Percentiles rank a stretch among this genome's conserved stretches.
phyloP scores from a whole-genome alignment of 179 eudicot genomes.

The Nepenthes alata region DNA sequence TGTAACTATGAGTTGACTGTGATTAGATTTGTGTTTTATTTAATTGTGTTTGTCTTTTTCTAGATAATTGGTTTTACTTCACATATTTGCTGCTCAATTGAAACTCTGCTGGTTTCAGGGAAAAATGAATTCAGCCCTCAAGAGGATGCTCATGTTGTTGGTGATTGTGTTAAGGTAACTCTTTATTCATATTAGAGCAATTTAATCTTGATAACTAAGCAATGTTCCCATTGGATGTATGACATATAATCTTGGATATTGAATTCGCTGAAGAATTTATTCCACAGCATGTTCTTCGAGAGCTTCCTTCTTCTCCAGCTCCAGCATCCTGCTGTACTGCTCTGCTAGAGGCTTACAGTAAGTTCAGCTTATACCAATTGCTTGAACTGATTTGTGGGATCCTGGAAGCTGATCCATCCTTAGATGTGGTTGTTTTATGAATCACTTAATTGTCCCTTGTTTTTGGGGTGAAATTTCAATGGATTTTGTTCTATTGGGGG shows the following conservation, averaged over 20 bases:
- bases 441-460: neutral
- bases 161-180: slow-evolving; percentile 94
- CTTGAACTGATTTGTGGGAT: neutral
- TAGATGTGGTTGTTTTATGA: neutral
- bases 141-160: slow-evolving; percentile 97
- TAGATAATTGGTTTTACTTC: slow-evolving; percentile 1
- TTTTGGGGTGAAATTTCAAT: too few relatives aligned
- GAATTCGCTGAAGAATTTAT: slow-evolving; percentile 6
- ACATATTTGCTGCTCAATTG: slow-evolving; percentile 2
- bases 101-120: slow-evolving; percentile 34
- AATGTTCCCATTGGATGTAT: neutral
- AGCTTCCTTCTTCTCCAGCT: slow-evolving; percentile 98
- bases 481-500: too few relatives aligned
- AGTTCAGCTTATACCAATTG: slow-evolving; percentile 23
- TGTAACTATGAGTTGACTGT: neutral
- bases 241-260: neutral
- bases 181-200: neutral
- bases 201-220: neutral
- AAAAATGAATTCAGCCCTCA: slow-evolving; percentile 74
- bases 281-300: slow-evolving; percentile 93
- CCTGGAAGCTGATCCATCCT: neutral
- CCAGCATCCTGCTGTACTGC: slow-evolving; percentile 98
- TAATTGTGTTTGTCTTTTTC: neutral
- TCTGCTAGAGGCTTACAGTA: slow-evolving; percentile 90
- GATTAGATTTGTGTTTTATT: neutral